These are phyloP conservation scores for Diplodia sapinea DNA, from an alignment of 2,329 filamentous ascomycete species.

Conservation along the genomic window DNA sequence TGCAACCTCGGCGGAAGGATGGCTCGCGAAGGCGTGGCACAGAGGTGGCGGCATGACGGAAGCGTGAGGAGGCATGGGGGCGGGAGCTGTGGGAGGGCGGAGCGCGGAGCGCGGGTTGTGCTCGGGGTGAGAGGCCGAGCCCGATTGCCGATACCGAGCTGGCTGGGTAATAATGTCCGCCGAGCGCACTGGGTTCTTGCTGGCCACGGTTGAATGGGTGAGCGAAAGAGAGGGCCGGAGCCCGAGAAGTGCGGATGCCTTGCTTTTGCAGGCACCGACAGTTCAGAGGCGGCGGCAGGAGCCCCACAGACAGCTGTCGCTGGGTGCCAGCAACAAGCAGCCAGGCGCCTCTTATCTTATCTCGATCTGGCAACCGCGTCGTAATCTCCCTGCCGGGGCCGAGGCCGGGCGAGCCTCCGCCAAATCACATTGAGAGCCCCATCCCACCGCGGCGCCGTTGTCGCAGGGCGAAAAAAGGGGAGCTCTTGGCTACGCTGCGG, in stretches of 20 bases:
- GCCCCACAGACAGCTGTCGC: not conserved
- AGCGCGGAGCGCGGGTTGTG: not conserved
- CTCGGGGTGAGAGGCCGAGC: not conserved
- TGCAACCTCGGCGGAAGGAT: not conserved
- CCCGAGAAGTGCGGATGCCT: not conserved
- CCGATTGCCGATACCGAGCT: conserved; percentile 1
- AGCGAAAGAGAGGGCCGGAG: not conserved
- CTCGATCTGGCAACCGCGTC: conserved; percentile 4
- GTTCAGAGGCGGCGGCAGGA: not conserved
- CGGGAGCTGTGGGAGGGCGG: not conserved
- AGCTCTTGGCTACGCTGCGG: not conserved
- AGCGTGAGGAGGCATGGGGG: not conserved
- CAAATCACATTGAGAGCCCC: not conserved
- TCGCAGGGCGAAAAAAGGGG: conserved; percentile 8
- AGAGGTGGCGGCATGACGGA: not conserved
- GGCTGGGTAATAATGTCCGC: not conserved
- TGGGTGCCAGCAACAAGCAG: not conserved
- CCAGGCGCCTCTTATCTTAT: conserved; percentile 15
- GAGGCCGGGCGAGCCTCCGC: conserved; percentile 7
- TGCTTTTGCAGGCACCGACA: not conserved
- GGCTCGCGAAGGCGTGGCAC: not conserved
- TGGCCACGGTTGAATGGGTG: not conserved
- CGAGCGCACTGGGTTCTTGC: not conserved
- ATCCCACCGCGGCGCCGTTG: not conserved
- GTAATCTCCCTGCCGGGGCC: not conserved